These are phyloP conservation scores for Boletellus ananas DNA, from an alignment of 768 basidiomycete genomes.

Conservation along the genomic window DNA sequence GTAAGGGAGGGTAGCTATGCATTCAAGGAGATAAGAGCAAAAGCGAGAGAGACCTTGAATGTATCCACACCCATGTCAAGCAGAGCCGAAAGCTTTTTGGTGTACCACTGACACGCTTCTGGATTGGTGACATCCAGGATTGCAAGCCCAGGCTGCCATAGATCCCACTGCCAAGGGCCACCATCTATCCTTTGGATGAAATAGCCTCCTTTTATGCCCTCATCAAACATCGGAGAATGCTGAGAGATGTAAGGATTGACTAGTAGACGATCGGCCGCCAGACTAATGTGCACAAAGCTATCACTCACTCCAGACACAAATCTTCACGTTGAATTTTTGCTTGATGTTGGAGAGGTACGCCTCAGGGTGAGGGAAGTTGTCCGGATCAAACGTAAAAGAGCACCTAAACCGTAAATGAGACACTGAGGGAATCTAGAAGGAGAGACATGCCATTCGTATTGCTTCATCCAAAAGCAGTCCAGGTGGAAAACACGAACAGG, in stretches of 20 bases:
- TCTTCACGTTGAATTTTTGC: slow-evolving; percentile 59
- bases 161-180: slow-evolving; percentile 65
- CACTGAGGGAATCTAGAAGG: not conserved
- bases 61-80: slow-evolving; percentile 46
- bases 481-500: slow-evolving; percentile 70
- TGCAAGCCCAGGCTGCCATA: slow-evolving; percentile 63
- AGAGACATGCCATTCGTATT: slow-evolving; percentile 54
- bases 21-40: not conserved
- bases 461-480: slow-evolving; percentile 77
- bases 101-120: slow-evolving; percentile 46
- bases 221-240: slow-evolving; percentile 63
- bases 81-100: slow-evolving; percentile 38
- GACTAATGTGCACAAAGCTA: not conserved
- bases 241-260: slow-evolving; percentile 78
- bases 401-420: slow-evolving; percentile 43
- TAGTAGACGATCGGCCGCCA: slow-evolving; percentile 21
- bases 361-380: slow-evolving; percentile 70
- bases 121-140: slow-evolving; percentile 66
- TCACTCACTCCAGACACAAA: slow-evolving; percentile 65
- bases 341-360: slow-evolving; percentile 61
- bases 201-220: slow-evolving; percentile 63
- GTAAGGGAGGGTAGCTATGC: not conserved
- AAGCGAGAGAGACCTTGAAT: slow-evolving; percentile 42
- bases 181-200: slow-evolving; percentile 69
- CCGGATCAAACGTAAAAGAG: slow-evolving; percentile 73